Percentiles rank a stretch among this genome's conserved stretches.
These are phyloP conservation scores for Zalaria sp. DNA, from an alignment of 2,329 filamentous ascomycete species.

Conservation along the genomic window DNA sequence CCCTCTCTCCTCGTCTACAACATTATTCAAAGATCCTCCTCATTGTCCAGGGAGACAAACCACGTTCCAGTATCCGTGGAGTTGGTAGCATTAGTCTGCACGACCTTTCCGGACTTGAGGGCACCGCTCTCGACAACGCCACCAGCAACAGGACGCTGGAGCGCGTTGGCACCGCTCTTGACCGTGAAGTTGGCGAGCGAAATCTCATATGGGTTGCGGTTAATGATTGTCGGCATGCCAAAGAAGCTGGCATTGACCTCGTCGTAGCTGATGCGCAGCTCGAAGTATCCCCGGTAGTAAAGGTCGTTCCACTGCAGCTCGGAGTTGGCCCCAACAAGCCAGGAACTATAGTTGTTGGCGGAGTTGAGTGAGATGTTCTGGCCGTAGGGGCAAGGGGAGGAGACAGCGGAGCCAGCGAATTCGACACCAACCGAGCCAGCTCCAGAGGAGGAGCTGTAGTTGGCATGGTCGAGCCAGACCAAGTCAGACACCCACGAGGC, in stretches of 20 bases:
- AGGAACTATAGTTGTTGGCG: conserved; percentile 34
- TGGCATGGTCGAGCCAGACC: conserved; percentile 25
- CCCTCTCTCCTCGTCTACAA: too few species aligned
- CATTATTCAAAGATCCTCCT: conserved; percentile 1
- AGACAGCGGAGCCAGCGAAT: conserved; percentile 52
- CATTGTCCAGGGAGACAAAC: conserved; percentile 10
- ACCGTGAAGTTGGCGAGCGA: conserved; percentile 59
- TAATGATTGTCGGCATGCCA: conserved; percentile 45
- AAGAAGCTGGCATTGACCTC: conserved; percentile 51
- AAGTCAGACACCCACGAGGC: conserved; percentile 41
- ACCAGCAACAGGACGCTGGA: conserved; percentile 36
- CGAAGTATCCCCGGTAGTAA: conserved; percentile 62
- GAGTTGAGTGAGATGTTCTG: conserved; percentile 40
- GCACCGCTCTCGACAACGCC: conserved; percentile 42
- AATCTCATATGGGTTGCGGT: conserved; percentile 49
- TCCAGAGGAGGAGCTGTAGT: conserved; percentile 20
- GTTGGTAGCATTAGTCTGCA: conserved; percentile 21
- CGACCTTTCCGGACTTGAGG: conserved; percentile 33
- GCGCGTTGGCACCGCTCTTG: conserved; percentile 42
- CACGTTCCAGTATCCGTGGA: conserved; percentile 18
- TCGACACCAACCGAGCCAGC: conserved; percentile 31
- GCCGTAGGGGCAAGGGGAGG: conserved; percentile 44
- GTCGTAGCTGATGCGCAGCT: conserved; percentile 44
- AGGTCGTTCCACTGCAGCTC: conserved; percentile 61
- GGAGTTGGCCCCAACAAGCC: conserved; percentile 37